Evolutionary conservation across 306 rosid genomes (phyloP).

Genomic region (Cajanus cajan): DNA sequence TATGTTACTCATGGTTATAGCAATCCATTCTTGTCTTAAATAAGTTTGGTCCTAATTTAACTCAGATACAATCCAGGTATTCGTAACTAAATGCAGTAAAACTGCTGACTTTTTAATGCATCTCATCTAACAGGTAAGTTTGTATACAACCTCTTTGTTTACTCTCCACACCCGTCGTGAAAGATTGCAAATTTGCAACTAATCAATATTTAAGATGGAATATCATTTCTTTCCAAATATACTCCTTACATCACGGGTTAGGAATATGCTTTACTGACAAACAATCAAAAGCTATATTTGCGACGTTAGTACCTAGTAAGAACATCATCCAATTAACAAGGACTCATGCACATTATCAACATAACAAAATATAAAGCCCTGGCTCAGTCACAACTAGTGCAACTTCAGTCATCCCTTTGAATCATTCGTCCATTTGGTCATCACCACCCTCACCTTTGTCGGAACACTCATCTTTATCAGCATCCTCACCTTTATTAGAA

Average conservation of each 20-base stretch:
- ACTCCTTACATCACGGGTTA: not conserved
- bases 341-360: slow-evolving; percentile 12
- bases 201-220: not conserved
- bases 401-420: slow-evolving; percentile 7
- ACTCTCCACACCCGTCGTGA: not conserved
- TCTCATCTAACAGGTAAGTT: not conserved
- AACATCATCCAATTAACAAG: slow-evolving; percentile 19
- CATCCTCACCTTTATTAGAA: slow-evolving; percentile 29
- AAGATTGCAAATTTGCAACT: not conserved
- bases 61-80: not conserved
- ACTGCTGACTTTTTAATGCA: not conserved
- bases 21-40: no score
- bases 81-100: not conserved
- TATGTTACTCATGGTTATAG: no score
- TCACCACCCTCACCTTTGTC: slow-evolving; percentile 27
- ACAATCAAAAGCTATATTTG: slow-evolving; percentile 6
- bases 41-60: no score
- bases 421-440: slow-evolving; percentile 30
- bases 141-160: not conserved
- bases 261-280: not conserved
- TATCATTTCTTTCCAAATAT: not conserved
- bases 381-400: slow-evolving; percentile 21
- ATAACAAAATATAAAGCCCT: not conserved
- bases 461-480: slow-evolving; percentile 30
- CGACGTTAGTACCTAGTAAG: not conserved